Evolutionary conservation across 140 eudicot species (phyloP), one percentile per base, ranked within the genome.

Genomic region (Bidens hawaiensis): DNA sequence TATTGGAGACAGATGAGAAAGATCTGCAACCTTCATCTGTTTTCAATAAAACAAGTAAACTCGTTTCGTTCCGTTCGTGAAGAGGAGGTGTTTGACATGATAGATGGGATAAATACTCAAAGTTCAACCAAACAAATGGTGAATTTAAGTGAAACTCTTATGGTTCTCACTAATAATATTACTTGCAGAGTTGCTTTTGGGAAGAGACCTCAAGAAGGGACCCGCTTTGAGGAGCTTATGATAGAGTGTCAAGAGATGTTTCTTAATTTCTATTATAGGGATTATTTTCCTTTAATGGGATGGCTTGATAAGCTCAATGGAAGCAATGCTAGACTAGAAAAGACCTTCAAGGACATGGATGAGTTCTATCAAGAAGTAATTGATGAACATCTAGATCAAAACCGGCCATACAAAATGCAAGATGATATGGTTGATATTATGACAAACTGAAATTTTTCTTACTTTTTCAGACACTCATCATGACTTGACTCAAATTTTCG

Each of bases 391-490:
- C 17, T 42, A 7, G 46, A 64, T 0, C 28, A 15, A 31, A 28
- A 24, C 19, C 21, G 51, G n/a, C 11, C 59, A 13, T 46, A 41
- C 24, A 11, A 17, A 16, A 45, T 17, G 17, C 65, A 60, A 13
- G 73, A 74, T 3, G 83, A 81, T 47, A 40, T 81, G 48, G 70
- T 81, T 49, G 83, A 77, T 55, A n/a, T n/a, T n/a, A n/a, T n/a
- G n/a, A n/a, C n/a, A n/a, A n/a, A n/a, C n/a, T n/a, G n/a, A n/a
- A n/a, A n/a, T n/a, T n/a, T n/a, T n/a, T n/a, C n/a, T n/a, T n/a
- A n/a, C n/a, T n/a, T n/a, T n/a, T n/a, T n/a, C n/a, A n/a, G n/a
- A n/a, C n/a, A n/a, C n/a, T n/a, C n/a, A n/a, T n/a, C n/a, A n/a
- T n/a, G n/a, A n/a, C n/a, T n/a, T n/a, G n/a, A n/a, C n/a, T n/a